Evolutionary conservation across 345 rosid genomes (phyloP).

Genomic region (Eucalyptus pumila): DNA sequence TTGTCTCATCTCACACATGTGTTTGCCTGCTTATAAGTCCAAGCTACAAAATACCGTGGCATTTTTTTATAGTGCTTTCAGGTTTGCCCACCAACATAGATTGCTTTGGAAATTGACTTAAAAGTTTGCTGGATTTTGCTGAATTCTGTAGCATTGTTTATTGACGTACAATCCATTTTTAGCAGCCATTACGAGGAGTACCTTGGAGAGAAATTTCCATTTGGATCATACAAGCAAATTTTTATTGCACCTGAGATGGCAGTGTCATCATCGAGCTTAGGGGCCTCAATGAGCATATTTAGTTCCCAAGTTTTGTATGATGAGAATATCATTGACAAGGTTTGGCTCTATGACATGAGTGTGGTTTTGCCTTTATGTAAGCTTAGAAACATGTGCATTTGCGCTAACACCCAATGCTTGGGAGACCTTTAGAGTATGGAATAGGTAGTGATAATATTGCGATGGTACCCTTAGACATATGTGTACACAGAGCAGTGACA

Average conservation of each 20-base stretch:
- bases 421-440: not conserved
- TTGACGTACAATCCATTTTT: not conserved
- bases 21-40: slow-evolving; percentile 43
- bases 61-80: slow-evolving; percentile 82
- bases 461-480: not conserved
- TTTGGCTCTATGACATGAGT: slow-evolving; percentile 2
- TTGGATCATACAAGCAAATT: slow-evolving; percentile 87
- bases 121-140: not conserved
- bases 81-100: slow-evolving; percentile 23
- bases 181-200: slow-evolving; percentile 86
- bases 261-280: slow-evolving; percentile 53
- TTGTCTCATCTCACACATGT: slow-evolving; percentile 67
- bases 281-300: slow-evolving; percentile 77
- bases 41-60: slow-evolving; percentile 71
- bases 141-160: not conserved
- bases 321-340: slow-evolving; percentile 92
- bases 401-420: not conserved
- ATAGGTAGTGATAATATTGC: not conserved
- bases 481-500: not conserved
- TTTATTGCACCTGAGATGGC: slow-evolving; percentile 86
- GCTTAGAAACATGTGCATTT: not conserved
- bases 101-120: not conserved
- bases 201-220: slow-evolving; percentile 80
- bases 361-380: not conserved
- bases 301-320: slow-evolving; percentile 80